These are phyloP conservation scores for Phialophora macrospora DNA, from an alignment of 2,329 filamentous ascomycete genomes.

Conservation along the genomic window DNA sequence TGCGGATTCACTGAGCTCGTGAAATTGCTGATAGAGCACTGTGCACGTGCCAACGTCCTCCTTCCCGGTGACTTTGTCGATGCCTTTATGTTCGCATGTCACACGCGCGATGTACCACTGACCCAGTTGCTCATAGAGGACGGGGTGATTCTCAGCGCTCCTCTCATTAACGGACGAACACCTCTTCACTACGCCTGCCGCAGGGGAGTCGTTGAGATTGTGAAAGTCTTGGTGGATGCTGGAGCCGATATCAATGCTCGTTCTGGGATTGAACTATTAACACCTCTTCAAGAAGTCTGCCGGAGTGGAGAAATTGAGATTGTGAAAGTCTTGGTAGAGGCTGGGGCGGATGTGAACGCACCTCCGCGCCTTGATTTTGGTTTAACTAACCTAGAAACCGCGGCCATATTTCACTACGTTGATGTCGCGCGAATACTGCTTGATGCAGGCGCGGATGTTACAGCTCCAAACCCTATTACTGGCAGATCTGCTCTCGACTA, in stretches of 20 bases:
- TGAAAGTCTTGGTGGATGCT: slow-evolving; percentile 24
- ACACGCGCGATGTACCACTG: neutral
- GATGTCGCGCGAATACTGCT: slow-evolving; percentile 37
- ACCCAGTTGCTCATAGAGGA: neutral
- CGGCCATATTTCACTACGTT: slow-evolving; percentile 35
- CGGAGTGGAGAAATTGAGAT: slow-evolving; percentile 23
- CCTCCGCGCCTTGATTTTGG: slow-evolving; percentile 25
- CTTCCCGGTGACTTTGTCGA: neutral
- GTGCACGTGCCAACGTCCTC: neutral
- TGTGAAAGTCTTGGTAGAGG: slow-evolving; percentile 37
- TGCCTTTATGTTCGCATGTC: neutral
- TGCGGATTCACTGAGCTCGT: neutral
- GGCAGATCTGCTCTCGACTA: slow-evolving; percentile 43
- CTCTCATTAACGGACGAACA: neutral
- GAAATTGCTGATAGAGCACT: neutral
- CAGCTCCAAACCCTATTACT: slow-evolving; percentile 31
- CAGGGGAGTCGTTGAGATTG: slow-evolving; percentile 32
- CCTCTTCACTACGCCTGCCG: slow-evolving; percentile 34
- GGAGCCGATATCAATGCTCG: slow-evolving; percentile 37
- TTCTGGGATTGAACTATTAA: neutral
- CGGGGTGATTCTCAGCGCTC: slow-evolving; percentile 20
- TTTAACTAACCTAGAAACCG: slow-evolving; percentile 40
- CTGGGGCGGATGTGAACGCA: slow-evolving; percentile 38
- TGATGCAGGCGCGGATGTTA: slow-evolving; percentile 39
- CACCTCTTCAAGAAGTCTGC: slow-evolving; percentile 16